These are phyloP conservation scores for Plasmodium gaboni DNA, from an alignment of 169 alveolate species.

Conservation along the genomic window DNA sequence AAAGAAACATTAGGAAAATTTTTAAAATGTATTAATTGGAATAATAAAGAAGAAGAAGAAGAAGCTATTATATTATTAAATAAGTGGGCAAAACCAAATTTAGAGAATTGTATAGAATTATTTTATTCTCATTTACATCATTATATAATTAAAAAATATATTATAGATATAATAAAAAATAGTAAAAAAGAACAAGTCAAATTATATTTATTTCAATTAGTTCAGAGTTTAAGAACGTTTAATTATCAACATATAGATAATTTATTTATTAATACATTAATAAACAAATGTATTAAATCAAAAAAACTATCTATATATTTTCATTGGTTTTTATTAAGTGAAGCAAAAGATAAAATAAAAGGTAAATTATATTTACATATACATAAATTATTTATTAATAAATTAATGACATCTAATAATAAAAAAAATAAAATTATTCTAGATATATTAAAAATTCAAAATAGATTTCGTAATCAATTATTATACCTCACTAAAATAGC, in stretches of 20 bases:
- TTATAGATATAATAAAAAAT: constrained; percentile 38
- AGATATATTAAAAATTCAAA: constrained; percentile 59
- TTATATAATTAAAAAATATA: constrained; percentile 32
- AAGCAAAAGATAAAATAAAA: constrained; percentile 42
- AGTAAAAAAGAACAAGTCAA: constrained; percentile 47
- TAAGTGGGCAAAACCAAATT: constrained; percentile 75
- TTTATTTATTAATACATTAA: constrained; percentile 56
- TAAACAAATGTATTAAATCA: constrained; percentile 36
- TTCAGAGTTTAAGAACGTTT: constrained; percentile 39
- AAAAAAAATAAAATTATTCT: constrained; percentile 40
- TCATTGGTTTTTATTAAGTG: constrained; percentile 72
- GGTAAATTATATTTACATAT: constrained; percentile 55
- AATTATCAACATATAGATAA: constrained; percentile 36
- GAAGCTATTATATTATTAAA: constrained; percentile 54
- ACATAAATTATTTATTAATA: constrained; percentile 55
- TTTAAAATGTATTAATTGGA: constrained; percentile 79
- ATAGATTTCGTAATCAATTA: constrained; percentile 66
- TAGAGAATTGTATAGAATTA: constrained; percentile 78
- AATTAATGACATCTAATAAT: constrained; percentile 25
- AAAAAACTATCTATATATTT: constrained; percentile 58
- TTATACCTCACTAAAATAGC: constrained; percentile 53
- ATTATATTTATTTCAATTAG: constrained; percentile 63
- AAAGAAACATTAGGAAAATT: constrained; percentile 76
- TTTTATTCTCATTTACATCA: constrained; percentile 72
- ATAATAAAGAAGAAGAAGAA: constrained; percentile 35